Evolutionary conservation across 768 basidiomycete genomes (phyloP), one percentile per base, ranked within the genome.

Genomic region (Strobilomyces confusus): DNA sequence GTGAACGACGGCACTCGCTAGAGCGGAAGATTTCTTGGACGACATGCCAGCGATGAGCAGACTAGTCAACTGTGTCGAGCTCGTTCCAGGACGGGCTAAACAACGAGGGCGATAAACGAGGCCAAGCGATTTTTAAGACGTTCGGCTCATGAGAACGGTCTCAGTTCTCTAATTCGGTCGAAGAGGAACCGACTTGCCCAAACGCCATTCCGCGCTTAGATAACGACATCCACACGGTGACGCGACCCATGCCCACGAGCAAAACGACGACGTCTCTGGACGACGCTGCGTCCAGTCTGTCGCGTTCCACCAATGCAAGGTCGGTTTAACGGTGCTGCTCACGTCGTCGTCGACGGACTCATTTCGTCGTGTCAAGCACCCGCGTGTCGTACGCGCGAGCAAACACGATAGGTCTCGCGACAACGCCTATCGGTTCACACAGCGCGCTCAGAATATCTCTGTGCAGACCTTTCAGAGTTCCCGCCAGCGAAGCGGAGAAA

Each of bases 401-500:
- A n/a, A 49, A 48, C 6, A 51, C 40, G 22, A 56, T 45, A 58
- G 66, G 66, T 67, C 49, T 43, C 25, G 19, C 5, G 36, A 49
- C 22, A 19, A 20, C 34, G 15, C 46, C 26, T 40, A 41, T 57
- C 26, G 14, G 23, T 20, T 33, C 51, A 6, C 19, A 2, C 7
- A 32, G 15, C 22, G n/a, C 38, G 44, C 49, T 57, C 32, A 61
- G 22, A 32, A 15, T 29, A 41, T 48, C 25, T 20, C 26, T 6
- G 12, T 47, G 61, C 46, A 63, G 61, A 57, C 8, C 26, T 44
- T 8, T 34, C 55, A 44, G 52, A 58, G 5, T 32, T 33, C 33
- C 54, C 42, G 23, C 58, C 62, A 29, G 49, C 62, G n/a, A 87
- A 83, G 58, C 78, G 81, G 19, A 75, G 74, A 23, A 80, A 72